Conservation (phyloP, 73 alveolate species). For the Symbiodinium pilosum region DNA sequence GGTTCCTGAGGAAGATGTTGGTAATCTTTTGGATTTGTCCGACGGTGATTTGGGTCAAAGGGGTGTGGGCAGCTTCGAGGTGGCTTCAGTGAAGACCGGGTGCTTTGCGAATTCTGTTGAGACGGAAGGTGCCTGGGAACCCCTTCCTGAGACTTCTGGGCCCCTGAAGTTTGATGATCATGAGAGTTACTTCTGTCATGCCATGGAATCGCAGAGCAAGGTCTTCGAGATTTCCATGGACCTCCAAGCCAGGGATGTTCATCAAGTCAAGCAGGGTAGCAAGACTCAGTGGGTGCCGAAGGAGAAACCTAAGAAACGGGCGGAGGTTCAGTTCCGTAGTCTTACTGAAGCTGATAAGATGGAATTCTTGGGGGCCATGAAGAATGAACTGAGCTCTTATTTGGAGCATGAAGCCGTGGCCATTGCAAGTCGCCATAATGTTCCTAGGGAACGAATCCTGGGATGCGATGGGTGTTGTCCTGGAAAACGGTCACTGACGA, state of each 20-base stretch:
- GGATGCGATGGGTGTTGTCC: slow-evolving; percentile 38
- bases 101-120: not conserved
- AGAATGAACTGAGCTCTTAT: slow-evolving; percentile 8
- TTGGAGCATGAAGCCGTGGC: slow-evolving; percentile 41
- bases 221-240: slow-evolving; percentile 5
- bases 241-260: slow-evolving; percentile 9
- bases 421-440: not conserved
- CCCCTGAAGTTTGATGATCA: not conserved
- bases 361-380: slow-evolving; percentile 14
- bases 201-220: not conserved
- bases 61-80: not conserved
- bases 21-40: not conserved
- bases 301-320: slow-evolving; percentile 42
- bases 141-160: not conserved
- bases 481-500: not conserved
- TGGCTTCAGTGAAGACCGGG: no score
- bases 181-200: not conserved
- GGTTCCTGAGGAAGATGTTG: no score
- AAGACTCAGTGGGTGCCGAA: not conserved
- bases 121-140: not conserved
- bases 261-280: not conserved
- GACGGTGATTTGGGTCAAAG: not conserved
- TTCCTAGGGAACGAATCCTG: not conserved
- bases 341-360: not conserved
- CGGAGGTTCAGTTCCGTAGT: slow-evolving; percentile 23